Percentiles rank a stretch among this genome's conserved stretches.
Evolutionary conservation across 495 filamentous ascomycete genomes (phyloP).

Genomic region (Aspergillus biplanus): DNA sequence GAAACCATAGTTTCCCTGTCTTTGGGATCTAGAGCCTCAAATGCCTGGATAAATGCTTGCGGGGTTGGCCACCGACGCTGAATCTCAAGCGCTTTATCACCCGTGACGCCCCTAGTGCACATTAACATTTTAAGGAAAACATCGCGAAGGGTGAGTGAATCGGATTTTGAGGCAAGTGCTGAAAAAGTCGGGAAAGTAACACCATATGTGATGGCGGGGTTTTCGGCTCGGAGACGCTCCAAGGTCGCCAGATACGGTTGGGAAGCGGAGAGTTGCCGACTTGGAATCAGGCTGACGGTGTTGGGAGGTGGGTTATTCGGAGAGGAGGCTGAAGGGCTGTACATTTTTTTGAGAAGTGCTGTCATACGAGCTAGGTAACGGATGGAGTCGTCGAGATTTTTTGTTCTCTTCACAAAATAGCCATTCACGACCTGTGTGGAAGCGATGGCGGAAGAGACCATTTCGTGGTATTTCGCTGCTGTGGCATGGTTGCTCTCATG

Average conservation of each 20-base stretch:
- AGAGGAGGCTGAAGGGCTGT: slow-evolving; percentile 44
- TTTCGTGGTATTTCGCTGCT: slow-evolving; percentile 60
- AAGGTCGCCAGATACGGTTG: slow-evolving; percentile 71
- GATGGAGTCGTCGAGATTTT: slow-evolving; percentile 79
- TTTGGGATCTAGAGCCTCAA: slow-evolving; percentile 56
- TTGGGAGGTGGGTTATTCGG: slow-evolving; percentile 11
- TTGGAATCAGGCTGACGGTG: slow-evolving; percentile 61
- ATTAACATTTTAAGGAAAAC: slow-evolving; percentile 87
- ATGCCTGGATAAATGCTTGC: slow-evolving; percentile 68
- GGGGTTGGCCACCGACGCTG: slow-evolving; percentile 77
- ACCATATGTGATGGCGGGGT: slow-evolving; percentile 57
- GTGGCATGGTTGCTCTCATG: slow-evolving; percentile 38
- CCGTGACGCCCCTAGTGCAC: slow-evolving; percentile 76
- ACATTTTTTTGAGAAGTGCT: slow-evolving; percentile 64
- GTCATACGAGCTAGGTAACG: slow-evolving; percentile 80
- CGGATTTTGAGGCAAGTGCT: slow-evolving; percentile 72
- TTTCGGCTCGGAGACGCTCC: slow-evolving; percentile 54
- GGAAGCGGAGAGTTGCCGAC: slow-evolving; percentile 61
- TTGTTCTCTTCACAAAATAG: slow-evolving; percentile 80
- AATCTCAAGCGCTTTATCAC: slow-evolving; percentile 82
- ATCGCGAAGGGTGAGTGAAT: slow-evolving; percentile 72
- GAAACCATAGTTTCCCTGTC: slow-evolving; percentile 54
- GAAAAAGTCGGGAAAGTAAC: slow-evolving; percentile 76
- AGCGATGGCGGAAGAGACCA: slow-evolving; percentile 74
- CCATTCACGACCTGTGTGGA: slow-evolving; percentile 80